Conservation (phyloP, 2,329 filamentous ascomycete species). For the Hypoxylon rubiginosum region DNA sequence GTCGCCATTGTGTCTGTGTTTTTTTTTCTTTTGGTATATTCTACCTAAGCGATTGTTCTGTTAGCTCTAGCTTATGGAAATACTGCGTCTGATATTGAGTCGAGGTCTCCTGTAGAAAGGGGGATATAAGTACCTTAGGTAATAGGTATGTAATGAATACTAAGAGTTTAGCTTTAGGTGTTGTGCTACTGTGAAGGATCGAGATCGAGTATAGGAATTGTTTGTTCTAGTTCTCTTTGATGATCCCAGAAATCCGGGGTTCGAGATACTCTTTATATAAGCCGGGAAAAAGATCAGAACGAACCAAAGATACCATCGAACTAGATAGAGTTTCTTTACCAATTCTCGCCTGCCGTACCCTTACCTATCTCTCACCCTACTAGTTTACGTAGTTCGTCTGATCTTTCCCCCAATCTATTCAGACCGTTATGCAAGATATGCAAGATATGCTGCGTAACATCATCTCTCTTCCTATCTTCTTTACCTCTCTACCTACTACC, state of each 20-base stretch:
- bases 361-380: no score
- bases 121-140: constrained; percentile 25
- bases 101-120: not conserved
- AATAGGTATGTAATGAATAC: constrained; percentile 9
- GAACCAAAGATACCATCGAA: constrained; percentile 11
- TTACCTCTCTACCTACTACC: no score
- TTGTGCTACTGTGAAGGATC: constrained; percentile 17
- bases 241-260: constrained; percentile 20
- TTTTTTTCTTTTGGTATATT: constrained; percentile 5
- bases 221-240: not conserved
- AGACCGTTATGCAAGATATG: constrained; percentile 27
- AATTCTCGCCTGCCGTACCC: constrained; percentile 31
- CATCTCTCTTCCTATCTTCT: constrained; percentile 11
- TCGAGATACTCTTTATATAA: constrained; percentile 25
- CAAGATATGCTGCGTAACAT: constrained; percentile 35
- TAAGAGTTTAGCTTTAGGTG: constrained; percentile 1
- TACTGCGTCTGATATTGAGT: not conserved
- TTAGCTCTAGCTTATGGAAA: constrained; percentile 6
- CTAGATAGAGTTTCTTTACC: constrained; percentile 28
- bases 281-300: constrained; percentile 11
- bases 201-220: constrained; percentile 17
- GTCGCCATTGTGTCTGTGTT: constrained; percentile 42
- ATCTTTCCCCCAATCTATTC: constrained; percentile 29
- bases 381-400: constrained; percentile 31
- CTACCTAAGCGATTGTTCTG: constrained; percentile 1